Evolutionary conservation across 2,329 filamentous ascomycete genomes (phyloP).

Genomic region (Paraphoma sp.): DNA sequence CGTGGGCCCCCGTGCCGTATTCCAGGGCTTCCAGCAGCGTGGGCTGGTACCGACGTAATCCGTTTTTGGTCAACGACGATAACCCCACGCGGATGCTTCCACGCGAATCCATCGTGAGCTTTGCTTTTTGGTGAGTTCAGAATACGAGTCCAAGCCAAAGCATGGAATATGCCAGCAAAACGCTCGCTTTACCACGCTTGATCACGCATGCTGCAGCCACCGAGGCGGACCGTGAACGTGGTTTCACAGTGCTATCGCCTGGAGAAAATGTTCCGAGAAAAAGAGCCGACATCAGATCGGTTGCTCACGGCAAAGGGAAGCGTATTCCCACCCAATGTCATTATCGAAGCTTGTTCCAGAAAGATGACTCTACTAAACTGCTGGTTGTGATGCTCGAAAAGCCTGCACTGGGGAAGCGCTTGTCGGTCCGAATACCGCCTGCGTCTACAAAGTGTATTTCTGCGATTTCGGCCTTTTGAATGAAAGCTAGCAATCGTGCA

Average conservation of each 20-base stretch:
- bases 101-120: neutral
- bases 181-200: neutral
- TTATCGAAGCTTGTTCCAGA: conserved; percentile 34
- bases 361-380: conserved; percentile 36
- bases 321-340: neutral
- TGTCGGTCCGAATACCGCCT: conserved; percentile 29
- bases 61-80: conserved; percentile 28
- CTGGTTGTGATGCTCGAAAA: conserved; percentile 43
- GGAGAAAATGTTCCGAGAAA: conserved; percentile 10
- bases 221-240: neutral
- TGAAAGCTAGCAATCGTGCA: conserved; percentile 70
- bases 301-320: neutral
- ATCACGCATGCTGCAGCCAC: conserved; percentile 19
- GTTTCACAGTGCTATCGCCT: conserved; percentile 9
- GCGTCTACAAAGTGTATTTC: conserved; percentile 57
- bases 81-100: conserved; percentile 10
- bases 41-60: conserved; percentile 35
- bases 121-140: neutral
- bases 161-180: neutral
- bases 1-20: conserved; percentile 33
- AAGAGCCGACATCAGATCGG: neutral
- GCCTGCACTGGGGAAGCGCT: conserved; percentile 42
- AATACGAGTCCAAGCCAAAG: neutral
- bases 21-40: conserved; percentile 36
- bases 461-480: conserved; percentile 69